A percentile compares a stretch with the other conserved stretches of the same genome.
These are phyloP conservation scores for Skeletonema costatum DNA, from an alignment of 108 stramenopile species.

Conservation along the genomic window DNA sequence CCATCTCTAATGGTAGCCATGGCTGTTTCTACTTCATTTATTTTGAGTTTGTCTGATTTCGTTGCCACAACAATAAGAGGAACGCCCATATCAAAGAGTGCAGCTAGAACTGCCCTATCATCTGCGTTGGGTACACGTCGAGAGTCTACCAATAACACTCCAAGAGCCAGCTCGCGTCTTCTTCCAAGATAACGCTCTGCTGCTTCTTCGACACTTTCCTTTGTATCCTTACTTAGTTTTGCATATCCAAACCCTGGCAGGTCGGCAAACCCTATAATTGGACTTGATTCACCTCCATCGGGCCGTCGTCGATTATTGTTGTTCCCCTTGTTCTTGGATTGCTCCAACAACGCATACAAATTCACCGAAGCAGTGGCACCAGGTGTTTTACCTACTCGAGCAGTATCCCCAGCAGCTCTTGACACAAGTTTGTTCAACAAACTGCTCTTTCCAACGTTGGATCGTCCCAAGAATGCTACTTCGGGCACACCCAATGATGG, in stretches of 20 bases:
- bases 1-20: conserved; percentile 59
- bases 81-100: conserved; percentile 83
- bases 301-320: conserved; percentile 23
- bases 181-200: conserved; percentile 85
- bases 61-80: conserved; percentile 90
- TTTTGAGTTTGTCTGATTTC: conserved; percentile 87
- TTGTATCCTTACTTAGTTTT: conserved; percentile 81
- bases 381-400: conserved; percentile 86
- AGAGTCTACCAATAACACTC: conserved; percentile 87
- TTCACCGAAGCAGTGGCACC: conserved; percentile 87
- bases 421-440: conserved; percentile 69
- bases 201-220: conserved; percentile 78
- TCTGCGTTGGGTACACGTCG: conserved; percentile 80
- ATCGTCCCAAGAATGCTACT: conserved; percentile 90
- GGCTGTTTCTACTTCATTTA: conserved; percentile 46
- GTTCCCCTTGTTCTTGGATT: conserved; percentile 22
- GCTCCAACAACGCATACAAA: conserved; percentile 64
- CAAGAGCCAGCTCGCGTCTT: conserved; percentile 85
- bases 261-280: conserved; percentile 84
- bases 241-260: conserved; percentile 97
- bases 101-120: conserved; percentile 85
- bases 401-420: conserved; percentile 50
- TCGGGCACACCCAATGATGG: conserved; percentile 78
- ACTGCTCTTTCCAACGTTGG: conserved; percentile 93
- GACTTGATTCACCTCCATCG: conserved; percentile 29